These are phyloP conservation scores for Mycena maculata DNA, from an alignment of 768 basidiomycete species.

Conservation along the genomic window DNA sequence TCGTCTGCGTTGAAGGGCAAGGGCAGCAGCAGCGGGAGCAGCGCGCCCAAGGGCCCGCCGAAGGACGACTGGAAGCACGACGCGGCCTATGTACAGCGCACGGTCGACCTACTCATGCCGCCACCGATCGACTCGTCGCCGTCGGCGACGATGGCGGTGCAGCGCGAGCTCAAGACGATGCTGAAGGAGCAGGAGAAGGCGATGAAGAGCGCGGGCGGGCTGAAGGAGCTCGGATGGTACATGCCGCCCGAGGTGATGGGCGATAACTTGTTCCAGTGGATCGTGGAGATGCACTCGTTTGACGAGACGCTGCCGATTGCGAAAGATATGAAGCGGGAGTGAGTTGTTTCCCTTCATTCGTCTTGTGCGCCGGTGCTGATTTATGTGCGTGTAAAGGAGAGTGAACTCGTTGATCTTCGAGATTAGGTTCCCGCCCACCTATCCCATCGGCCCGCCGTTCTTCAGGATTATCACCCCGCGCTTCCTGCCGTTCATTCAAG, in stretches of 20 bases:
- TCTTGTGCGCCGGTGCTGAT: conserved; percentile 4
- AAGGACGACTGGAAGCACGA: conserved; percentile 68
- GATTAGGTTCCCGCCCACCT: conserved; percentile 73
- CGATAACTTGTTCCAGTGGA: conserved; percentile 79
- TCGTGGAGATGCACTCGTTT: conserved; percentile 79
- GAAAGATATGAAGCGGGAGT: conserved; percentile 66
- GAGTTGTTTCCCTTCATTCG: conserved; percentile 33
- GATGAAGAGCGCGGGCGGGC: conserved; percentile 43
- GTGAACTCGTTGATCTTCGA: conserved; percentile 79
- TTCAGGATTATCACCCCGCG: conserved; percentile 81
- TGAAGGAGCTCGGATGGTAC: conserved; percentile 77
- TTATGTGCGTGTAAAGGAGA: conserved; percentile 50
- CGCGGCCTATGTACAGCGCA: conserved; percentile 56
- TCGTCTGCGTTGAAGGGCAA: conserved; percentile 26
- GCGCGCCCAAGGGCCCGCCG: conserved; percentile 38
- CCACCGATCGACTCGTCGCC: conserved; percentile 69
- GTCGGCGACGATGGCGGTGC: conserved; percentile 66
- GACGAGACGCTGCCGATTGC: conserved; percentile 70
- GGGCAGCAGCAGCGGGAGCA: conserved; percentile 24
- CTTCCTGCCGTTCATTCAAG: conserved; percentile 76
- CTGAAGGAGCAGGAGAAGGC: conserved; percentile 67
- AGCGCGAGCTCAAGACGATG: conserved; percentile 71
- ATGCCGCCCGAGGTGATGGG: conserved; percentile 73
- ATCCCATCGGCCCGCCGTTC: conserved; percentile 79
- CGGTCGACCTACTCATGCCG: conserved; percentile 62